Conservation (phyloP, 208 protist genomes). For the Trypanosoma mega region DNA sequence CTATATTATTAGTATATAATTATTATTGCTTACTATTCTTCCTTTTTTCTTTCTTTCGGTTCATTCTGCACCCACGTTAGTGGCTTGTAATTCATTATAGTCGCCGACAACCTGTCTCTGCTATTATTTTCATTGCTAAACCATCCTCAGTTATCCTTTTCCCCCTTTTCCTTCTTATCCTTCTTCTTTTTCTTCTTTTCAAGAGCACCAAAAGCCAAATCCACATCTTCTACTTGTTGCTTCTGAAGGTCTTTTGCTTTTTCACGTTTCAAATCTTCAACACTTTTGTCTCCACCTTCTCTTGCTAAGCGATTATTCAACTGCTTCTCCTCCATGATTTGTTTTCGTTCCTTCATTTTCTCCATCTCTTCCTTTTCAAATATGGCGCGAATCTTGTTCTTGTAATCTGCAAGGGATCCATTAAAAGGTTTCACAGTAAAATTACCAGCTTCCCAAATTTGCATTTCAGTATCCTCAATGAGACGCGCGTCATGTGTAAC, state of each 20-base stretch:
- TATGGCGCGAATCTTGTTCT: slow-evolving; percentile 61
- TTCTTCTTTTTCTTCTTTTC: slow-evolving; percentile 35
- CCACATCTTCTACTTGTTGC: slow-evolving; percentile 32
- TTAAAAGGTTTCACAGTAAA: slow-evolving; percentile 80
- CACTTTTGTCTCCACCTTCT: slow-evolving; percentile 25
- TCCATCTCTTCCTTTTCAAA: slow-evolving; percentile 71
- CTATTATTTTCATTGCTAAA: background rate
- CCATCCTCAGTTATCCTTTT: slow-evolving; percentile 11
- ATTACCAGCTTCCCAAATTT: slow-evolving; percentile 87
- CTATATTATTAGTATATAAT: background rate
- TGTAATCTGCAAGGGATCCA: slow-evolving; percentile 84
- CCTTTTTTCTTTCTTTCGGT: too few relatives aligned
- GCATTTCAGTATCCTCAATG: slow-evolving; percentile 87
- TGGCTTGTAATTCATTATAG: too few relatives aligned
- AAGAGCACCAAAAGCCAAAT: slow-evolving; percentile 30
- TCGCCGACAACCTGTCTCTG: too few relatives aligned
- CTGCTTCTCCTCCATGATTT: slow-evolving; percentile 46
- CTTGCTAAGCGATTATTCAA: slow-evolving; percentile 52
- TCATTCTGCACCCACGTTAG: too few relatives aligned
- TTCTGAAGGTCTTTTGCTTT: slow-evolving; percentile 42
- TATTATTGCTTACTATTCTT: background rate
- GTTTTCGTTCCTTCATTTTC: slow-evolving; percentile 43
- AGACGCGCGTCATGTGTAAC: slow-evolving; percentile 91
- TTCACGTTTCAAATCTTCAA: slow-evolving; percentile 13
- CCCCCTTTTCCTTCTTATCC: slow-evolving; percentile 50